Evolutionary conservation across 257 asterid genomes (phyloP), one percentile per base, ranked within the genome.

Genomic region (Fraxinus cuspidata): DNA sequence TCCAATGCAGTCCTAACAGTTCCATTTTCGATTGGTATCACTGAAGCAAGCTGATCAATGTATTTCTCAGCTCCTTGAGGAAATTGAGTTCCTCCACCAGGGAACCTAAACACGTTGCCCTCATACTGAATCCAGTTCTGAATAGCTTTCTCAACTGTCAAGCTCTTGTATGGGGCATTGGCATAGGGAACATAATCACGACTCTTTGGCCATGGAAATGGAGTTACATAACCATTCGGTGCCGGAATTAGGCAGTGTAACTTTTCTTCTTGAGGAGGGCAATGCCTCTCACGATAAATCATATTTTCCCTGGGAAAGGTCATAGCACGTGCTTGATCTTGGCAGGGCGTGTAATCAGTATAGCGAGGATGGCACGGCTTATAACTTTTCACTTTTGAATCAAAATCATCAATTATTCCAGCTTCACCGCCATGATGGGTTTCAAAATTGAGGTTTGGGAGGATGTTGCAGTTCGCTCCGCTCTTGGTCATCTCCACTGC

Each of bases 51-150:
- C 85, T 88, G 92, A 63, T 88, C 92, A 29, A 88, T 88, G 79
- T 88, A 88, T 38, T 84, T 87, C 83, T 86, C 90, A 56, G 92
- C 92, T 51, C 92, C 92, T 81, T 88, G 90, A 71, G 92, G 92
- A 72, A 88, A 88, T 12, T 88, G 91, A 21, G 92, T 88, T 74
- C 92, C 89, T 58, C 92, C 92, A 76, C 92, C 92, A 11, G 92
- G 92, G 70, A 88, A 88, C 81, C 88, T 85, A 72, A 88, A 88
- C 81, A 88, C 91, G 73, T 86, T 85, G 7, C 90, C 91, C 78
- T 88, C 92, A 7, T 88, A 88, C 84, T 88, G 92, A 27, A 88
- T 83, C 92, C 92, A 88, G 81, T 88, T 88, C 84, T 87, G 92
- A 67, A 88, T 88, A 69, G 92, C 92, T 84, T 88, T 88, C 84